A percentile compares a stretch with the other conserved stretches of the same genome.
Conservation (phyloP, 2,329 filamentous ascomycete genomes). For the Ophiocordyceps camponoti-saundersi region DNA sequence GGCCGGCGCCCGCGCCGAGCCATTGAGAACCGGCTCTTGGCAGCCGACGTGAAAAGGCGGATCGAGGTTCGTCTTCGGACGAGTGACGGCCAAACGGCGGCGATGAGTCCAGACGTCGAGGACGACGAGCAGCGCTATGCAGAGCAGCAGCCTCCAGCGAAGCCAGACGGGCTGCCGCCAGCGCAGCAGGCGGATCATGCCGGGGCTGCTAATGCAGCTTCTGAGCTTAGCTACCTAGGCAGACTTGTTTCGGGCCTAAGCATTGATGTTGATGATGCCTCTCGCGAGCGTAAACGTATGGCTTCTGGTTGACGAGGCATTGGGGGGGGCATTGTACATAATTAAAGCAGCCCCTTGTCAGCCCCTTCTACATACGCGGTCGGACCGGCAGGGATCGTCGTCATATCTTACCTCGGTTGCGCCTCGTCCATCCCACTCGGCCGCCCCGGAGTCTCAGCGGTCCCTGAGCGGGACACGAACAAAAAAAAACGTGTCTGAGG, state of each 20-base stretch:
- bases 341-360: not conserved
- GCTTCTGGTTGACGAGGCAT: not conserved
- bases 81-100: not conserved
- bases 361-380: not conserved
- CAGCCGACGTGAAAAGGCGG: not conserved
- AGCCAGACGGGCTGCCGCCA: not conserved
- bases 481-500: not conserved
- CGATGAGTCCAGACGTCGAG: not conserved
- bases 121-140: not conserved
- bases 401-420: not conserved
- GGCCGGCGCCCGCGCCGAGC: not conserved
- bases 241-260: not conserved
- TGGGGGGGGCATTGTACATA: not conserved
- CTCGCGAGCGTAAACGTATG: not conserved
- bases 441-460: not conserved
- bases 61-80: not conserved
- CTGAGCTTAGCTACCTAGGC: not conserved
- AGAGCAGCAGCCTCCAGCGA: not conserved
- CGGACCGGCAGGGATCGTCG: not conserved
- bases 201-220: not conserved
- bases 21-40: slow-evolving; percentile 1
- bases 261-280: not conserved
- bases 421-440: not conserved
- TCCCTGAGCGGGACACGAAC: not conserved
- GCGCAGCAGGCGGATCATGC: not conserved